phyloP scores from a whole-genome alignment of 129 eudicot genomes.

The Artemisia annua region DNA sequence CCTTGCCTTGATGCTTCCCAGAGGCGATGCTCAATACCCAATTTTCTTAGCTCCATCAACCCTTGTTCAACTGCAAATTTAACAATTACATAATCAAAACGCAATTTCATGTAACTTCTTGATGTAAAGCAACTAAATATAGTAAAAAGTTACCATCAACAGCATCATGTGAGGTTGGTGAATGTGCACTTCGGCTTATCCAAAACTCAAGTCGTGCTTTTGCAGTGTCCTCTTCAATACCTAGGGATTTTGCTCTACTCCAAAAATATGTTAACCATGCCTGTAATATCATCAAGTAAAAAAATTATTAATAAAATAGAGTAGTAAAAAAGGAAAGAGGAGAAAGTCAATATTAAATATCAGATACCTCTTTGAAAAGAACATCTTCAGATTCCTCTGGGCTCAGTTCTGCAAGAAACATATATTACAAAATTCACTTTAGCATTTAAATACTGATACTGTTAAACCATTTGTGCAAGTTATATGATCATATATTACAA shows the following conservation, averaged over 20 bases:
- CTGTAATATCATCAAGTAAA: slow-evolving; percentile 34
- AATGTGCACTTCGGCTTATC: slow-evolving; percentile 78
- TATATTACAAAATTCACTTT: not conserved
- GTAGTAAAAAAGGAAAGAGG: not conserved
- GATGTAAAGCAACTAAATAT: not conserved
- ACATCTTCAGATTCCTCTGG: slow-evolving; percentile 99
- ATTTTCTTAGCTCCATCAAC: slow-evolving; percentile 78
- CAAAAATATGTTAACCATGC: slow-evolving; percentile 97
- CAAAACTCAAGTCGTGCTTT: slow-evolving; percentile 70
- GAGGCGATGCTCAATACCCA: slow-evolving; percentile 74
- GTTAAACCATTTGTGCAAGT: too few species aligned
- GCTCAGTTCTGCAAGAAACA: slow-evolving; percentile 71
- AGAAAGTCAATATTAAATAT: not conserved
- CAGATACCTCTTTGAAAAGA: slow-evolving; percentile 87
- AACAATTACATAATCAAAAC: not conserved
- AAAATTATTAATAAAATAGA: not conserved
- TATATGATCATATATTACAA: too few species aligned
- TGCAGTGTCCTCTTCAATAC: slow-evolving; percentile 80
- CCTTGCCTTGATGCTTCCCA: slow-evolving; percentile 95
- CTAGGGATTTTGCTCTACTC: slow-evolving; percentile 83
- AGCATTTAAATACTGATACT: not conserved
- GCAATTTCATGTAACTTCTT: not conserved
- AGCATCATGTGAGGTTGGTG: slow-evolving; percentile 95
- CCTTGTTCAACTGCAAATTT: slow-evolving; percentile 79
- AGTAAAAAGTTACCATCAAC: slow-evolving; percentile 62